Conservation (phyloP, 495 filamentous ascomycete genomes). For the Halenospora varia region DNA sequence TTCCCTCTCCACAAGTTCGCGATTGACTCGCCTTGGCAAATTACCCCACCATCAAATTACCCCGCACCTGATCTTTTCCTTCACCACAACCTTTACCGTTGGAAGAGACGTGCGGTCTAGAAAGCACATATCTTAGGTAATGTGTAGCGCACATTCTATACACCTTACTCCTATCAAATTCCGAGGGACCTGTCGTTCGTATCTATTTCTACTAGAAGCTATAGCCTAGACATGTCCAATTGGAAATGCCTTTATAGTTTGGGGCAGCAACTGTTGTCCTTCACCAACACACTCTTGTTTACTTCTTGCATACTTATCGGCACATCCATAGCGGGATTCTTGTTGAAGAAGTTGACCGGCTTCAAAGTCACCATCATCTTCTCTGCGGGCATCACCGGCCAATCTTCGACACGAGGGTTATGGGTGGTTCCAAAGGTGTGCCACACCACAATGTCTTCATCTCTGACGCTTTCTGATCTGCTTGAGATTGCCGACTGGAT, state of each 20-base stretch:
- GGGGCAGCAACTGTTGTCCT: not conserved
- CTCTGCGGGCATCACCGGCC: conserved; percentile 60
- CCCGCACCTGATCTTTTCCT: no score
- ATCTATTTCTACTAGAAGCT: not conserved
- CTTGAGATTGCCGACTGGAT: conserved; percentile 48
- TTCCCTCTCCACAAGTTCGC: no score
- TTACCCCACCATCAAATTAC: no score
- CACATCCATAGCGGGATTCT: conserved; percentile 23
- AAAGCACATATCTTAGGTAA: no score
- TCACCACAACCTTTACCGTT: no score
- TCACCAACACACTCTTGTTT: conserved; percentile 6
- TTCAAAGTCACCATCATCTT: conserved; percentile 13
- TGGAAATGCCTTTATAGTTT: not conserved
- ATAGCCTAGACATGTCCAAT: no score
- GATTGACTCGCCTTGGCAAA: no score
- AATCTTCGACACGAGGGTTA: conserved; percentile 56
- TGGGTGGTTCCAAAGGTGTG: conserved; percentile 57
- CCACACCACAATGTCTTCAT: conserved; percentile 55
- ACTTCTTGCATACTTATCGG: conserved; percentile 17
- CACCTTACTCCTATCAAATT: no score
- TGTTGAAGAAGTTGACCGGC: conserved; percentile 22
- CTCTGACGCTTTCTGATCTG: conserved; percentile 32
- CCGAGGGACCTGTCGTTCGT: no score
- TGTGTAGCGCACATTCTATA: no score
- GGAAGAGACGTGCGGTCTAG: no score